Percentiles rank a stretch among this genome's conserved stretches.
phyloP scores from a whole-genome alignment of 2,329 filamentous ascomycete genomes.

The Cadophora sp. region DNA sequence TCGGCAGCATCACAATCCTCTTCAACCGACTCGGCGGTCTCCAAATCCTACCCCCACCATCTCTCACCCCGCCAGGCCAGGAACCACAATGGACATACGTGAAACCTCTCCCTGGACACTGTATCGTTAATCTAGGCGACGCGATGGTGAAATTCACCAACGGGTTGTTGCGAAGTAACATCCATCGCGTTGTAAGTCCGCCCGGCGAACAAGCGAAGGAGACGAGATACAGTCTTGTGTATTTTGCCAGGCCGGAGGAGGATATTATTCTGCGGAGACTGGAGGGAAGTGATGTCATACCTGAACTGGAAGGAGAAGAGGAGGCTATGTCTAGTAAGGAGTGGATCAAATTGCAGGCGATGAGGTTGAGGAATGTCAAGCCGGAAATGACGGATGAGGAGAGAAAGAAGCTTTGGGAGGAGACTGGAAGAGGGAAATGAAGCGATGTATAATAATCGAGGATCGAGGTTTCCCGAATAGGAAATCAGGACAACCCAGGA shows the following conservation, averaged over 20 bases:
- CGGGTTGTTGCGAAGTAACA: constrained; percentile 44
- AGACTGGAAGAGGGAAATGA: constrained; percentile 30
- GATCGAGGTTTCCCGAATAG: background rate
- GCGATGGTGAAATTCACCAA: constrained; percentile 46
- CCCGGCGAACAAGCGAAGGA: constrained; percentile 39
- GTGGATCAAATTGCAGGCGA: constrained; percentile 38
- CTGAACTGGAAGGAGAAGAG: constrained; percentile 32
- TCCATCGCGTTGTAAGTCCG: constrained; percentile 46
- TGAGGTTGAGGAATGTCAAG: constrained; percentile 31
- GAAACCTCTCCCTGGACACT: constrained; percentile 44
- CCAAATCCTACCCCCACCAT: constrained; percentile 45
- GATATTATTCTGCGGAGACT: constrained; percentile 45
- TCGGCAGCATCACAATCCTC: constrained; percentile 48
- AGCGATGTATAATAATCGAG: background rate
- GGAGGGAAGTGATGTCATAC: constrained; percentile 35
- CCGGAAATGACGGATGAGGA: constrained; percentile 28
- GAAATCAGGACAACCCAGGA: too few relatives aligned
- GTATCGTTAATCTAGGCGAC: constrained; percentile 49
- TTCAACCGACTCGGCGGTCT: constrained; percentile 50
- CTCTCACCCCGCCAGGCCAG: constrained; percentile 27
- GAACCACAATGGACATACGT: constrained; percentile 46
- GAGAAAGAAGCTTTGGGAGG: constrained; percentile 33
- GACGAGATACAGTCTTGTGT: constrained; percentile 58
- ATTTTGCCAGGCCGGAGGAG: constrained; percentile 59
- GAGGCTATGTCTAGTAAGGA: constrained; percentile 36